Conservation (phyloP, 768 basidiomycete genomes). For the Flagelloscypha sp. region DNA sequence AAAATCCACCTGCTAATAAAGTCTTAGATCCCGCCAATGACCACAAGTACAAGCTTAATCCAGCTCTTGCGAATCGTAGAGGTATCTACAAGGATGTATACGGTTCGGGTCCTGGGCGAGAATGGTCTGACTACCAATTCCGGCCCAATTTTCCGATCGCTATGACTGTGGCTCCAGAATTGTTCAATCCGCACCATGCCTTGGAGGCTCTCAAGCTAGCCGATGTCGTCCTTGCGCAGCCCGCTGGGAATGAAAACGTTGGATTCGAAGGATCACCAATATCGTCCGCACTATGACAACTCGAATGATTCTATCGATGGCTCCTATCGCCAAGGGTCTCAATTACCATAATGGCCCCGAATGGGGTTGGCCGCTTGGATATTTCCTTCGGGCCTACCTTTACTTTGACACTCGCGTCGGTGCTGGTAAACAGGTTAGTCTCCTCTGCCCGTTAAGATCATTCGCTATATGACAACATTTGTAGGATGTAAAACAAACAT, state of each 20-base stretch:
- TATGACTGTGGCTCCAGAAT: conserved; percentile 94
- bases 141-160: conserved; percentile 91
- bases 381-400: conserved; percentile 90
- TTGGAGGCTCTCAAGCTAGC: conserved; percentile 73
- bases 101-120: conserved; percentile 76
- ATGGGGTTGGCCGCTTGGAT: conserved; percentile 94
- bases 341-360: conserved; percentile 95
- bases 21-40: conserved; percentile 64
- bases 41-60: conserved; percentile 55
- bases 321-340: conserved; percentile 80
- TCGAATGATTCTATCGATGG: conserved; percentile 84
- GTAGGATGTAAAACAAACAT: conserved; percentile 60
- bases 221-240: conserved; percentile 69
- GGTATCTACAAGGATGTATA: conserved; percentile 99
- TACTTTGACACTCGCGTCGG: conserved; percentile 74
- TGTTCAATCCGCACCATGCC: conserved; percentile 79
- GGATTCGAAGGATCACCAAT: conserved; percentile 81
- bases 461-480: conserved; percentile 7
- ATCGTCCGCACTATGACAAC: conserved; percentile 89
- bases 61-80: conserved; percentile 71
- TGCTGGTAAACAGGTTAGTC: conserved; percentile 55
- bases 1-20: conserved; percentile 5
- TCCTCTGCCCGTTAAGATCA: background rate
- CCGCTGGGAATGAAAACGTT: conserved; percentile 97
- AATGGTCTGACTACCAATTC: conserved; percentile 98